Base-by-base conservation (phyloP, 2,329 filamentous ascomycete species). In the Pseudocercospora cruenta region DNA sequence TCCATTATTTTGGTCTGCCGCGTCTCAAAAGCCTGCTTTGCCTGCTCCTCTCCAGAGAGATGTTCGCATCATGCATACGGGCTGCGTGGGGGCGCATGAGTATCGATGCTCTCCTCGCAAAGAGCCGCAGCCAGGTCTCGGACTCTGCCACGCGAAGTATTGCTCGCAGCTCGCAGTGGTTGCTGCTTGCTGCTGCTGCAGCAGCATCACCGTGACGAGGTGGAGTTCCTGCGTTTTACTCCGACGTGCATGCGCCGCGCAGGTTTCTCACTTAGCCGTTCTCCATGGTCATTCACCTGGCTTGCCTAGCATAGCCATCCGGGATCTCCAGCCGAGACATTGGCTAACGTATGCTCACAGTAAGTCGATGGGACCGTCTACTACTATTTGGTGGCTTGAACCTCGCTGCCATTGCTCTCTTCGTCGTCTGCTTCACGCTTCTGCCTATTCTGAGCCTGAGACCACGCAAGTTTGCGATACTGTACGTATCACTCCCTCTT, bases 341-440 rank as follows among this genome's bases (percentile, higher is more conserved):
- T 69, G 71, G 64, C 75, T 77, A 70, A 78, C 72, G 61, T 53
- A 60, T 68, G 66, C 71, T 75, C 75, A 77, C 81, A 98, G 95
- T 99, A 83, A 97, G 93, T 82, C 88, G 94, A 82, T 98, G 94
- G 95, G 95, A 99, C 82, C 91, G 94, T 65, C 83, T 98, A 77
- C 85, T 99, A 78, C 87, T 98, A 75, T 99, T 99, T 81, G 90
- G 87, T 71, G 93, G 90, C 76, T 96, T 94, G 83, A 96, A 97
- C 81, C 80, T 97, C 73, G 93, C 91, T 68, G 93, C 95, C 70
- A 85, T 93, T 70, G 92, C 91, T 72, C 94, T 96, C 84, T 98
- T 99, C 84, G 88, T 96, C 78, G 88, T 96, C 74, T 94, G 92
- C 84, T 96, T 98, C 82, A 90, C 90, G 73, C 84, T 98, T 64